Base-by-base conservation (phyloP, 2,329 filamentous ascomycete species). In the Claviceps africana region DNA sequence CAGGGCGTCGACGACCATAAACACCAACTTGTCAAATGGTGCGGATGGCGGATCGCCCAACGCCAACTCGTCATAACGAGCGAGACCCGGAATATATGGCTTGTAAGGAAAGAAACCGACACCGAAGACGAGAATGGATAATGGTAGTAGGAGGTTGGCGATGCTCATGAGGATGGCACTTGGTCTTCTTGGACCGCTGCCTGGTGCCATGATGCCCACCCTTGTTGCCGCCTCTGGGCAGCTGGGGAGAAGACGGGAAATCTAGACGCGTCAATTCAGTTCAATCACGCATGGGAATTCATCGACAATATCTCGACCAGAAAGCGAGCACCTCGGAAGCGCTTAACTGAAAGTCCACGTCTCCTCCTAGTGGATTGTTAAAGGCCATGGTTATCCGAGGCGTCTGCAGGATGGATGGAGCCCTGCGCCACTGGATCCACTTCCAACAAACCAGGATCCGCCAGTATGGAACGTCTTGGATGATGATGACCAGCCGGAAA, bases 31-130 rank as follows among this genome's bases (percentile, higher is more conserved):
- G 67, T 97, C 82, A 66, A 98, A 98, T 0, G 85, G 82, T 35
- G 86, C 77, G 48, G 74, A 68, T 3, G 85, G 82, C 7, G 75
- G 75, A 47, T 69, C 62, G 21, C 72, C 81, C 70, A 77, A 74
- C 47, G 73, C 69, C 30, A 78, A 64, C 48, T 76, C 62, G 56
- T 80, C 76, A 67, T 83, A 86, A 56, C 77, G 72, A 10, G 93
- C 90, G 47, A 95, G 72, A 4, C 93, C 93, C 11, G 90, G 82
- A 47, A 98, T 76, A 58, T 95, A 85, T 2, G 93, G 89, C 64
- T 98, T 98, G 70, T 97, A 96, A 8, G 93, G 93, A 64, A 98
- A 98, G 76, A 98, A 98, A 15, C 93, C 91, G 33, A 82, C 80
- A 28, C 87, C 90, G 67, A 97, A 97, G 57, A 85, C 69, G 51